A percentile compares a stretch with the other conserved stretches of the same genome.
These are phyloP conservation scores for Aspergillus vadensis DNA, from an alignment of 2,329 filamentous ascomycete genomes.

Conservation along the genomic window DNA sequence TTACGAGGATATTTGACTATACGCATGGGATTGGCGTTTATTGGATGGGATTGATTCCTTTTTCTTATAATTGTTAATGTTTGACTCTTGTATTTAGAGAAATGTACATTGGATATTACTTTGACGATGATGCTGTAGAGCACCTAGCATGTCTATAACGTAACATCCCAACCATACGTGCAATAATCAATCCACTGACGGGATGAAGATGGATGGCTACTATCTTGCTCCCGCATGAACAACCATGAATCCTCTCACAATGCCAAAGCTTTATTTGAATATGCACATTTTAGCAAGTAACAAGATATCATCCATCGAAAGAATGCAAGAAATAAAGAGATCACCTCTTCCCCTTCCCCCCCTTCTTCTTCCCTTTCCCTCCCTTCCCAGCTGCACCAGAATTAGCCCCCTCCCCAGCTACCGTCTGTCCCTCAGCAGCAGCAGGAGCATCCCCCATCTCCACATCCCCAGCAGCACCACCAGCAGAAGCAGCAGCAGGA, in stretches of 20 bases:
- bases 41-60: slow-evolving; percentile 9
- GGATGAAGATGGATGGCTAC: no score
- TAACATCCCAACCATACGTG: no score
- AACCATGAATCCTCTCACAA: not conserved
- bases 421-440: slow-evolving; percentile 22
- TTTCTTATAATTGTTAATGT: slow-evolving; percentile 19
- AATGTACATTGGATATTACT: slow-evolving; percentile 10
- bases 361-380: slow-evolving; percentile 59
- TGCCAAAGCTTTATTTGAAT: not conserved
- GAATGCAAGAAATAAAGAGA: not conserved
- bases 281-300: not conserved
- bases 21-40: slow-evolving; percentile 41
- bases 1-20: slow-evolving; percentile 33
- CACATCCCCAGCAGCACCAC: slow-evolving; percentile 26
- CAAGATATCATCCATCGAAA: no score
- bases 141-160: no score
- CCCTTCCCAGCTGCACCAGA: slow-evolving; percentile 24
- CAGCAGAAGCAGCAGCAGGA: slow-evolving; percentile 28
- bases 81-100: slow-evolving; percentile 12
- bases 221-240: not conserved
- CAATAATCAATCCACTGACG: no score
- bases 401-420: slow-evolving; percentile 28
- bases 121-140: no score
- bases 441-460: slow-evolving; percentile 36
- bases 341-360: slow-evolving; percentile 72